Evolutionary conservation across 371 early-diverging fungal species (phyloP), one percentile per base, ranked within the genome.

Genomic region (Mucor lusitanicus): DNA sequence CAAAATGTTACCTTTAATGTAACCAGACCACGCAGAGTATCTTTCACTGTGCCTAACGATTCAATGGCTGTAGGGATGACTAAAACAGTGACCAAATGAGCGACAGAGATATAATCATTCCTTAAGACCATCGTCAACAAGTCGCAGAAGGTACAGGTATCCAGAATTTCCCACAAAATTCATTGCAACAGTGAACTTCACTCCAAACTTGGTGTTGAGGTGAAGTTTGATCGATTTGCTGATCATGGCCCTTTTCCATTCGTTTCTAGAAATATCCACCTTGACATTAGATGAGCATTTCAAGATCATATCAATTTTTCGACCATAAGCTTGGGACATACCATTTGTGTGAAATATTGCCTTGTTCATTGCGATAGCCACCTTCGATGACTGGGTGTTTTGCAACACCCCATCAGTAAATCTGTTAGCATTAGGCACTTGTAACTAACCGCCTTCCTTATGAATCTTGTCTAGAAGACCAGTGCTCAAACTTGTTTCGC

Each of bases 241-340:
- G 64, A 63, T 25, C 64, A 39, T 63, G 40, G 56, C 55, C 64
- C 56, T 63, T 55, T 63, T 39, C 53, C 55, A 55, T 63, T 63
- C 55, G 64, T 63, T 63, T 55, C 56, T 63, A 63, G 55, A 63
- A 56, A 63, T 63, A 63, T 55, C 64, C 54, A 63, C 56, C 56
- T 63, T 63, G 55, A 63, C 64, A 63, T 55, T 63, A 40, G 55
- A 63, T 63, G 64, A 63, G 54, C 56, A 55, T 63, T 61, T 61
- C 37, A 61, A 61, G 50, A 50, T 46, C 61, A 61, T 48, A 61
- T 61, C 61, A 32, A 61, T 48, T 50, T 61, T 61, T 37, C 50
- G 61, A 37, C 50, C 61, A 61, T 37, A 61, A 40, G 42, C 55
- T 63, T 55, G 56, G 55, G 64, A 63, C 39, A 63, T 55, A 63